A percentile compares a stretch with the other conserved stretches of the same genome.
Evolutionary conservation across 2,329 filamentous ascomycete genomes (phyloP).

Genomic region (Paraphaeosphaeria minitans): DNA sequence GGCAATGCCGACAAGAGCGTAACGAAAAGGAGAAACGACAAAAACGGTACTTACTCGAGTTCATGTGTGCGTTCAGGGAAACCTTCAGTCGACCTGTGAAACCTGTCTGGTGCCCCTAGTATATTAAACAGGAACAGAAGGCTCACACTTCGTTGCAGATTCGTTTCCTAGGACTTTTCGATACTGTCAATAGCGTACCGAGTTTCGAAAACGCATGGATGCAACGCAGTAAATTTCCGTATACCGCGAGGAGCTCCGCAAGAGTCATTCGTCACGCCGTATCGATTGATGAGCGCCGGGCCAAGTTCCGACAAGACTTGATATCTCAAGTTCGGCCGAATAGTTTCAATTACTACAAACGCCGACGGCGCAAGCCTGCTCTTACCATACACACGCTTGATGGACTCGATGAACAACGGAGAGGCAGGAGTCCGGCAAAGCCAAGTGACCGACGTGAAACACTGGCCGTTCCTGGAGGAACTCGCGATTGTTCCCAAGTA

Average conservation of each 20-base stretch:
- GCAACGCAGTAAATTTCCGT: slow-evolving; percentile 74
- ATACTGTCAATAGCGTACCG: slow-evolving; percentile 81
- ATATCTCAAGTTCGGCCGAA: slow-evolving; percentile 56
- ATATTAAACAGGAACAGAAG: neutral
- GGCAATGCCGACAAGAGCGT: slow-evolving; percentile 64
- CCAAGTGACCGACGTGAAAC: slow-evolving; percentile 28
- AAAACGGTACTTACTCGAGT: slow-evolving; percentile 69
- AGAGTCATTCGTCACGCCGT: slow-evolving; percentile 71
- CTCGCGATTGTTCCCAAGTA: slow-evolving; percentile 41
- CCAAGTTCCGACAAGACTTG: slow-evolving; percentile 73
- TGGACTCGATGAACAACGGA: slow-evolving; percentile 17
- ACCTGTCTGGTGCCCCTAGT: slow-evolving; percentile 41
- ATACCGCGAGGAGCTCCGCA: slow-evolving; percentile 61
- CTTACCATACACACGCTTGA: slow-evolving; percentile 17
- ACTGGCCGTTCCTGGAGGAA: slow-evolving; percentile 37
- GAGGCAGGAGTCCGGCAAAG: slow-evolving; percentile 15
- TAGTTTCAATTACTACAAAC: slow-evolving; percentile 33
- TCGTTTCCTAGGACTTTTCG: slow-evolving; percentile 77
- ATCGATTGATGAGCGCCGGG: slow-evolving; percentile 71
- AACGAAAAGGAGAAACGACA: slow-evolving; percentile 53
- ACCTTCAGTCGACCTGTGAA: slow-evolving; percentile 78
- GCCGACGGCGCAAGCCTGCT: slow-evolving; percentile 28
- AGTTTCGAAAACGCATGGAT: slow-evolving; percentile 78
- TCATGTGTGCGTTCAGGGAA: slow-evolving; percentile 79
- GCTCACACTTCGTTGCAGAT: slow-evolving; percentile 49